Percentiles rank a stretch among this genome's conserved stretches.
phyloP scores from a whole-genome alignment of 306 rosid genomes.

The Alnus glutinosa region DNA sequence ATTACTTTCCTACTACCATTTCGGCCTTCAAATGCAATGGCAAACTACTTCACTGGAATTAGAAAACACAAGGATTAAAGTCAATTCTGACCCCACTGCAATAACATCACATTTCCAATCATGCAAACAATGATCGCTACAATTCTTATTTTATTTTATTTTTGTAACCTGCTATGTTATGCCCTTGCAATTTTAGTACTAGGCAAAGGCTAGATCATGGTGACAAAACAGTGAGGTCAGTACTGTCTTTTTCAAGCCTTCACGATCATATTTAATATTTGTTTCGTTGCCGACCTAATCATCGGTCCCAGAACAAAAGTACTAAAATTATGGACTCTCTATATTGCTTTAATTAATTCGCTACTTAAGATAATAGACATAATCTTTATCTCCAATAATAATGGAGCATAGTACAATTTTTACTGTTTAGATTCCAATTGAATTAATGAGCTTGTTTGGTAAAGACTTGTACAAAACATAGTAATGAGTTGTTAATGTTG shows the following conservation, averaged over 20 bases:
- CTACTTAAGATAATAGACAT: too few relatives aligned
- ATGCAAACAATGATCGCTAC: slow-evolving; percentile 1
- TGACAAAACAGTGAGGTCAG: background rate
- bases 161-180: background rate
- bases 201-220: background rate
- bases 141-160: too few relatives aligned
- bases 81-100: background rate
- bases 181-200: background rate
- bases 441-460: too few relatives aligned
- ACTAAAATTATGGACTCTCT: background rate
- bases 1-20: too few relatives aligned
- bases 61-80: background rate
- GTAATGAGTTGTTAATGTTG: too few relatives aligned
- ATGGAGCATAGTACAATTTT: too few relatives aligned
- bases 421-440: too few relatives aligned
- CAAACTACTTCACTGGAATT: background rate
- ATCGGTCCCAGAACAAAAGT: background rate
- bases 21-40: background rate
- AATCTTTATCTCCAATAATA: too few relatives aligned
- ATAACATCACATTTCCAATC: slow-evolving; percentile 3
- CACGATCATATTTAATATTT: background rate
- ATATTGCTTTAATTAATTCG: too few relatives aligned
- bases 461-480: too few relatives aligned
- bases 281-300: background rate
- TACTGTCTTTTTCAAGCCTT: background rate